Conservation (phyloP, 768 basidiomycete genomes). For the Mycena rosella region DNA sequence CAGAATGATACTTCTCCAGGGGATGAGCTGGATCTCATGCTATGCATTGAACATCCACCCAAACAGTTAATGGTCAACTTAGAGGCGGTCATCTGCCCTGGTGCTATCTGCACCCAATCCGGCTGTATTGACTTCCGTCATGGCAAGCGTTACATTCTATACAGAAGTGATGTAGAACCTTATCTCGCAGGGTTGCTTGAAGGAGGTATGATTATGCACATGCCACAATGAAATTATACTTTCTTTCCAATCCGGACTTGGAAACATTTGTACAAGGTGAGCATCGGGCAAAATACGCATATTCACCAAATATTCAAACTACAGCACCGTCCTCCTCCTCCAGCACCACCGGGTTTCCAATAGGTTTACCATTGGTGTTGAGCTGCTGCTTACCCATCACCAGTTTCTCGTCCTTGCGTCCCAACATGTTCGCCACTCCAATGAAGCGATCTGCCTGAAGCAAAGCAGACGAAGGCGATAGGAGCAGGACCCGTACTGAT, state of each 20-base stretch:
- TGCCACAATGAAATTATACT: no score
- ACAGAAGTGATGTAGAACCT: conserved; percentile 7
- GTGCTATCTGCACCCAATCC: not conserved
- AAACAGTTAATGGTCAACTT: not conserved
- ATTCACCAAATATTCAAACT: no score
- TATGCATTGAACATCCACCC: not conserved
- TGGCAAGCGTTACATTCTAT: conserved; percentile 7
- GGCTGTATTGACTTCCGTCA: not conserved
- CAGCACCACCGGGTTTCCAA: no score
- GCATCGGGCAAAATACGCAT: no score
- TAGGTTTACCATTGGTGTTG: no score
- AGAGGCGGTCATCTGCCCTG: not conserved
- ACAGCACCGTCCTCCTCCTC: no score
- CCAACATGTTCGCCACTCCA: not conserved
- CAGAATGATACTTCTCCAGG: not conserved
- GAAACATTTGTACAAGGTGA: no score
- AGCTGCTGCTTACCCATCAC: not conserved
- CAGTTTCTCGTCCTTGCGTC: not conserved
- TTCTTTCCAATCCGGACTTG: no score
- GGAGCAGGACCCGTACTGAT: not conserved
- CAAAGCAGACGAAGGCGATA: not conserved
- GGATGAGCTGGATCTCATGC: not conserved
- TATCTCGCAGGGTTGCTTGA: conserved; percentile 10
- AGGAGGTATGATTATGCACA: not conserved
- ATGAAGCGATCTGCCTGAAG: not conserved